phyloP scores from a whole-genome alignment of 352 stramenopile species.

The Phytophthora constricta region DNA sequence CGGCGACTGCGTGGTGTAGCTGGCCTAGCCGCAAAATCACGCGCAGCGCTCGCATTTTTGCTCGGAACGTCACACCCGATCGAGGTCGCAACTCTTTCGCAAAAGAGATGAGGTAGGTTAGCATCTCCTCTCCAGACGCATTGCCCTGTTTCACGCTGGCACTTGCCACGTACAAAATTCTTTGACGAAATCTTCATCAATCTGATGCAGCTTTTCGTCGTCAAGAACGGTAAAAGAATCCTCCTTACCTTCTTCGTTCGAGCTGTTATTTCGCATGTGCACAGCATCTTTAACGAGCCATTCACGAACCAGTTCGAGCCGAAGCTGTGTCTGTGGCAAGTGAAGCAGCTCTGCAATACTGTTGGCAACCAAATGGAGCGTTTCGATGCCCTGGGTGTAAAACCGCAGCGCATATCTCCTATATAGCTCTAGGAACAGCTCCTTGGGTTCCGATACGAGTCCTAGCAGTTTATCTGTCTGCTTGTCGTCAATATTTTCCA shows the following conservation, averaged over 20 bases:
- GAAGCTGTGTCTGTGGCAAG: constrained; percentile 32
- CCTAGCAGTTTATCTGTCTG: constrained; percentile 33
- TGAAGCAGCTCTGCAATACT: constrained; percentile 42
- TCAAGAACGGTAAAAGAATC: constrained; percentile 45
- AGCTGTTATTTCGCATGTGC: constrained; percentile 7
- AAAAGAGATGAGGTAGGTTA: constrained; percentile 49
- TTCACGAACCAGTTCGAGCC: constrained; percentile 50
- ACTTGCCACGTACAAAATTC: constrained; percentile 40
- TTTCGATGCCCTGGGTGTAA: constrained; percentile 31
- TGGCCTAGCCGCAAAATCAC: constrained; percentile 46
- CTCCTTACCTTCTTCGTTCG: constrained; percentile 25
- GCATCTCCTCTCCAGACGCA: constrained; percentile 32
- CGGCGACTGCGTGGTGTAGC: constrained; percentile 24
- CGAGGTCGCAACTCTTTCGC: constrained; percentile 48
- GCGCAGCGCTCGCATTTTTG: constrained; percentile 53
- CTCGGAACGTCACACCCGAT: constrained; percentile 63
- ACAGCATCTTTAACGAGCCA: constrained; percentile 62
- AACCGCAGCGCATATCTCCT: constrained; percentile 45
- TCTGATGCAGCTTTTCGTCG: constrained; percentile 31
- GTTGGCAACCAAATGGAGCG: constrained; percentile 39
- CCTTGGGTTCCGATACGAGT: constrained; percentile 38
- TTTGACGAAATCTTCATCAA: constrained; percentile 47
- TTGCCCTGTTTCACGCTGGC: constrained; percentile 23
- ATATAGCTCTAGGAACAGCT: constrained; percentile 57
- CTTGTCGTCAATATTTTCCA: constrained; percentile 23